These are phyloP conservation scores for Jacaranda mimosifolia DNA, from an alignment of 257 asterid species.

Conservation along the genomic window DNA sequence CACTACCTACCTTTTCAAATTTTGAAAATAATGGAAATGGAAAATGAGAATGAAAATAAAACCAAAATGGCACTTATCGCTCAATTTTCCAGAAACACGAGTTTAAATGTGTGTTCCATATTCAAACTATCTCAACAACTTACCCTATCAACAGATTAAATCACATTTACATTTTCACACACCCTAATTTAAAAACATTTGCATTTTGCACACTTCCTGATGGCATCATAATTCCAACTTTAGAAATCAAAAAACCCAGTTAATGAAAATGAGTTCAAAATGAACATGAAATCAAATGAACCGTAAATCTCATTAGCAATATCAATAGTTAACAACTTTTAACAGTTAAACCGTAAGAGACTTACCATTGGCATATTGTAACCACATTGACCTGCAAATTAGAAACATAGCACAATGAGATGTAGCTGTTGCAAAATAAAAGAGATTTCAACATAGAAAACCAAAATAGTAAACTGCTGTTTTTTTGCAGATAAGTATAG, in stretches of 20 bases:
- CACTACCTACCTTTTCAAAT: too few relatives aligned
- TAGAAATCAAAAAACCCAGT: neutral
- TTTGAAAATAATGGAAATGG: too few relatives aligned
- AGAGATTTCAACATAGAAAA: conserved; percentile 32
- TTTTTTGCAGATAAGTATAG: conserved; percentile 26
- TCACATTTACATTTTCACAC: neutral
- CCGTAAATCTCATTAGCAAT: neutral
- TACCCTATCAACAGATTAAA: neutral
- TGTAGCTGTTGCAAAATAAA: conserved; percentile 24
- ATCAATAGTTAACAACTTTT: neutral
- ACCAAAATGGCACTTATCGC: neutral
- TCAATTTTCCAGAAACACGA: neutral
- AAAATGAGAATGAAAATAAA: too few relatives aligned
- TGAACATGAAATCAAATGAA: conserved; percentile 9
- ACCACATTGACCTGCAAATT: conserved; percentile 87
- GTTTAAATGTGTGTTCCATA: neutral
- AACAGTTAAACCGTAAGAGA: conserved; percentile 15
- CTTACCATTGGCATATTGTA: conserved; percentile 72
- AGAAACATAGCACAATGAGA: conserved; percentile 43
- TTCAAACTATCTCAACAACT: conserved; percentile 2
- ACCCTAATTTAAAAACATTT: neutral
- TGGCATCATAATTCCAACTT: conserved; percentile 6
- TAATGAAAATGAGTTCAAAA: neutral
- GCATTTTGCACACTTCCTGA: neutral
- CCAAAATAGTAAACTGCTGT: conserved; percentile 11